phyloP scores from a whole-genome alignment of 108 stramenopile species.

The Cyclostephanos invisitatus region DNA sequence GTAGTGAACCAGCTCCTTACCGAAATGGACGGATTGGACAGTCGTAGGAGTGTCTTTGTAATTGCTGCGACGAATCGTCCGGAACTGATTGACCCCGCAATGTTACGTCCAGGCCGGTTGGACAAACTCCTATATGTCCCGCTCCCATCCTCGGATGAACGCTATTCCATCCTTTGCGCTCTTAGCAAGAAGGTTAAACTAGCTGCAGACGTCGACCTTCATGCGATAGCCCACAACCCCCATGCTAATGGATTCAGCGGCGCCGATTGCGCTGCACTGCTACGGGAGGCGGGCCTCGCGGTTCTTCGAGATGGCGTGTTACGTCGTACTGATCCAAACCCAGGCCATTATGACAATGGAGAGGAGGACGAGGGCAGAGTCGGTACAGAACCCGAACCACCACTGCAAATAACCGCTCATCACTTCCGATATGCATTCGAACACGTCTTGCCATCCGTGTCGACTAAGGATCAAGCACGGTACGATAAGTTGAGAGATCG shows the following conservation, averaged over 20 bases:
- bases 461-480: constrained; percentile 78
- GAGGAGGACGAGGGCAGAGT: constrained; percentile 15
- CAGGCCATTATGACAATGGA: background rate
- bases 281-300: constrained; percentile 88
- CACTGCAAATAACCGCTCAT: constrained; percentile 55
- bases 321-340: constrained; percentile 15
- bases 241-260: constrained; percentile 88
- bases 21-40: constrained; percentile 98
- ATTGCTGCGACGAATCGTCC: constrained; percentile 97
- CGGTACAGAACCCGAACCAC: background rate
- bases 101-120: constrained; percentile 94
- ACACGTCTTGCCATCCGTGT: constrained; percentile 86
- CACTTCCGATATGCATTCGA: constrained; percentile 87
- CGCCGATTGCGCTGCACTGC: constrained; percentile 87
- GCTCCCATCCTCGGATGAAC: constrained; percentile 85
- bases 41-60: constrained; percentile 90
- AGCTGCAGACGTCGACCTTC: constrained; percentile 67
- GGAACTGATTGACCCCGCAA: constrained; percentile 94
- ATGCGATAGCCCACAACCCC: constrained; percentile 62
- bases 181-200: constrained; percentile 63
- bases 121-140: constrained; percentile 94
- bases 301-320: constrained; percentile 71
- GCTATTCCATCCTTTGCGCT: constrained; percentile 83
- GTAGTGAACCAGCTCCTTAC: constrained; percentile 98
- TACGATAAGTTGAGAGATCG: constrained; percentile 83